Percentiles rank a stretch among this genome's conserved stretches.
phyloP scores from a whole-genome alignment of 441 rosid species.

The Brassica hybrid region DNA sequence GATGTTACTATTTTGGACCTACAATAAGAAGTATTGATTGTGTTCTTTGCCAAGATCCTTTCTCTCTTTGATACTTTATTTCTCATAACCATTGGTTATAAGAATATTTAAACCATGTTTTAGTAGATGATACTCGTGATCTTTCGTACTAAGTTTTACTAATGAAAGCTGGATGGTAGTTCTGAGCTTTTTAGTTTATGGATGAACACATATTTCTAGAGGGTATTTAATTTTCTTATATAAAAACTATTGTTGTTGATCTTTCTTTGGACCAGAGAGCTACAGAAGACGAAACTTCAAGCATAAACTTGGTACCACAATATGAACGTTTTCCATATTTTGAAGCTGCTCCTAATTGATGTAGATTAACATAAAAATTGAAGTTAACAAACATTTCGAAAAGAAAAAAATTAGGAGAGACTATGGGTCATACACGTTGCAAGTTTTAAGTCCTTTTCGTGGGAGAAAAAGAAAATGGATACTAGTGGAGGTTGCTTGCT shows the following conservation, averaged over 20 bases:
- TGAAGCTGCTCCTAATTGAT: background rate
- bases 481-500: slow-evolving; percentile 37
- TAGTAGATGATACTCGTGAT: slow-evolving; percentile 6
- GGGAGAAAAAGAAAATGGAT: slow-evolving; percentile 12
- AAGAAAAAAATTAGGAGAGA: slow-evolving; percentile 6
- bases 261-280: slow-evolving; percentile 6
- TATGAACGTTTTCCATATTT: slow-evolving; percentile 21
- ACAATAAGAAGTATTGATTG: slow-evolving; percentile 32
- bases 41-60: slow-evolving; percentile 30
- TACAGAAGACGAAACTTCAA: slow-evolving; percentile 28
- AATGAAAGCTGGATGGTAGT: background rate
- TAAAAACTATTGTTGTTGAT: background rate
- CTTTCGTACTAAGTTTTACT: background rate
- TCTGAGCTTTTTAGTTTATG: slow-evolving; percentile 1
- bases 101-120: background rate
- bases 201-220: slow-evolving; percentile 22
- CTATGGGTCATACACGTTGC: slow-evolving; percentile 27
- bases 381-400: slow-evolving; percentile 9
- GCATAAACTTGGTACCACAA: slow-evolving; percentile 23
- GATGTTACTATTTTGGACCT: slow-evolving; percentile 29
- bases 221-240: background rate
- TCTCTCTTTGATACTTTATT: slow-evolving; percentile 24
- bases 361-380: background rate
- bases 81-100: background rate
- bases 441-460: slow-evolving; percentile 32